These are phyloP conservation scores for Verticillium zaregamsianum DNA, from an alignment of 2,329 filamentous ascomycete species.

Conservation along the genomic window DNA sequence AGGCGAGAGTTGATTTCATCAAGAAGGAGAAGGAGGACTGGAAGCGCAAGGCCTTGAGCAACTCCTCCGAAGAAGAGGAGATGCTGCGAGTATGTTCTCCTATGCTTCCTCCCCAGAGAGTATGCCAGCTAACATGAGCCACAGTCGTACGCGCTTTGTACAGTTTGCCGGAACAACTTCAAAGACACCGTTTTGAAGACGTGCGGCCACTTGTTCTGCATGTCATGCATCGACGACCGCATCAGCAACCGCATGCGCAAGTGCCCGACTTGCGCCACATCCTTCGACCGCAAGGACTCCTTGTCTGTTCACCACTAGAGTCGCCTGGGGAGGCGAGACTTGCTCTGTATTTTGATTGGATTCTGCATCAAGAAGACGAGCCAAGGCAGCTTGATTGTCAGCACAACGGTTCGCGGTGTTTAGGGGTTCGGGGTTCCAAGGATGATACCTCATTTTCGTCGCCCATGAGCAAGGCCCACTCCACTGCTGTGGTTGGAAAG, in stretches of 20 bases:
- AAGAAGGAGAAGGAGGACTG: conserved; percentile 82
- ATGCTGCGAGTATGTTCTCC: conserved; percentile 73
- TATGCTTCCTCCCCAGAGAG: neutral
- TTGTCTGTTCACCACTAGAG: neutral
- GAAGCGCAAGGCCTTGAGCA: conserved; percentile 78
- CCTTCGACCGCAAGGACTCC: conserved; percentile 62
- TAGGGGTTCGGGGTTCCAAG: conserved; percentile 5
- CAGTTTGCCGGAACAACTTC: conserved; percentile 87
- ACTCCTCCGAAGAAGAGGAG: conserved; percentile 77
- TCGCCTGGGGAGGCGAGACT: neutral
- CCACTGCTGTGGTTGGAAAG: conserved; percentile 11
- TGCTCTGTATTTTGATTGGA: neutral
- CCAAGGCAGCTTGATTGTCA: neutral
- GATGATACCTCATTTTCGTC: conserved; percentile 13
- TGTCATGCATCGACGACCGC: conserved; percentile 82
- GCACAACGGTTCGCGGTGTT: neutral
- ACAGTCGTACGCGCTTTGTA: conserved; percentile 60
- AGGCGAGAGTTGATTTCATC: conserved; percentile 70
- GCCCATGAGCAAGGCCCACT: conserved; percentile 5
- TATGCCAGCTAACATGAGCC: neutral
- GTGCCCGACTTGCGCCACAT: conserved; percentile 88
- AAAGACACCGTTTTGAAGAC: conserved; percentile 93
- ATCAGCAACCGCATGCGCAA: conserved; percentile 88
- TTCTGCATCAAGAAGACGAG: neutral
- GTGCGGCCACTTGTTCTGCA: conserved; percentile 94